Percentiles rank a stretch among this genome's conserved stretches.
phyloP scores from a whole-genome alignment of 371 early-diverging fungal species.

The Umbelopsis sp. region DNA sequence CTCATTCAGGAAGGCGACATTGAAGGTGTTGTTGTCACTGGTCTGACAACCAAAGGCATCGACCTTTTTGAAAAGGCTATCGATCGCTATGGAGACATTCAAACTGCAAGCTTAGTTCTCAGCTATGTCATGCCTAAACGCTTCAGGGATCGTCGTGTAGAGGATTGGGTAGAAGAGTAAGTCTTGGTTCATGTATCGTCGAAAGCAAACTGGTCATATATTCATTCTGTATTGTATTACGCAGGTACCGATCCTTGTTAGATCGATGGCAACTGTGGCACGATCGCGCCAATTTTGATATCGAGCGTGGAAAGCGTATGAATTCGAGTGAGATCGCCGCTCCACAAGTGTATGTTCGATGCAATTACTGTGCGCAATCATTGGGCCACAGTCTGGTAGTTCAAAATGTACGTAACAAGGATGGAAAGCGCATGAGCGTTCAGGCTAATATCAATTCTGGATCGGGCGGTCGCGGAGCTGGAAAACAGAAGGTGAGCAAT shows the following conservation, averaged over 20 bases:
- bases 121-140: slow-evolving; percentile 62
- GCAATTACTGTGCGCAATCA: slow-evolving; percentile 87
- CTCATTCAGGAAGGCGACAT: slow-evolving; percentile 65
- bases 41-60: slow-evolving; percentile 63
- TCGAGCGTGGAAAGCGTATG: slow-evolving; percentile 72
- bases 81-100: slow-evolving; percentile 88
- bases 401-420: slow-evolving; percentile 58
- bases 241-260: slow-evolving; percentile 81
- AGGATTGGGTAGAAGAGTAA: slow-evolving; percentile 83
- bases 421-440: slow-evolving; percentile 61
- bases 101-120: slow-evolving; percentile 80
- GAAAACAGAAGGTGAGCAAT: slow-evolving; percentile 50
- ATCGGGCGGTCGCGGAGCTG: slow-evolving; percentile 39
- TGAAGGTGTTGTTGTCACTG: slow-evolving; percentile 79
- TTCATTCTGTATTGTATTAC: background rate
- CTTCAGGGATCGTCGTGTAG: slow-evolving; percentile 67
- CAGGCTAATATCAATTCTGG: slow-evolving; percentile 44
- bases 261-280: slow-evolving; percentile 91
- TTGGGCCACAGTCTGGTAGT: slow-evolving; percentile 67
- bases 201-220: background rate
- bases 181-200: background rate
- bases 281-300: slow-evolving; percentile 86
- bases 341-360: slow-evolving; percentile 87
- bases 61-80: slow-evolving; percentile 78
- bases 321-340: slow-evolving; percentile 65